These are phyloP conservation scores for Annona cherimola DNA, from an alignment of 164 flowering plant species.

Conservation along the genomic window DNA sequence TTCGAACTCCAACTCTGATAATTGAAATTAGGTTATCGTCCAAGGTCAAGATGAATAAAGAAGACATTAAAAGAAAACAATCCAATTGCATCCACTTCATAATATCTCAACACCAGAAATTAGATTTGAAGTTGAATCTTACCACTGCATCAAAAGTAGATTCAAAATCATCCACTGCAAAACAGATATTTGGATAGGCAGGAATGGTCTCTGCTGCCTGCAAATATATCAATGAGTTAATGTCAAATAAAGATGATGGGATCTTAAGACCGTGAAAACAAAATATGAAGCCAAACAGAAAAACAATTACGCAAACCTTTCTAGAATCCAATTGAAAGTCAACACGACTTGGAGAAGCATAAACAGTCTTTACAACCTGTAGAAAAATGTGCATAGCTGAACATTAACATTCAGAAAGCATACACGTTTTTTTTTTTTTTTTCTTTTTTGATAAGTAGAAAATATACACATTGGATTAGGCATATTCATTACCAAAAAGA, in stretches of 20 bases:
- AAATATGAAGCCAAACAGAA: neutral
- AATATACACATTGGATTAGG: no score
- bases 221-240: slow-evolving; percentile 9
- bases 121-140: slow-evolving; percentile 18
- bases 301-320: slow-evolving; percentile 45
- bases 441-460: no score
- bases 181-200: slow-evolving; percentile 98
- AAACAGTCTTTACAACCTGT: slow-evolving; percentile 93
- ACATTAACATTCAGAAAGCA: neutral
- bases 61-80: neutral
- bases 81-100: neutral
- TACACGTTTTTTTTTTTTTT: no score
- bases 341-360: slow-evolving; percentile 97
- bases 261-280: neutral
- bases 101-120: neutral
- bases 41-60: neutral
- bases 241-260: slow-evolving; percentile 1
- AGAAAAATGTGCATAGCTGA: neutral
- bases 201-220: slow-evolving; percentile 91
- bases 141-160: slow-evolving; percentile 98
- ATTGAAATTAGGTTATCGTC: no score
- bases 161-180: slow-evolving; percentile 97
- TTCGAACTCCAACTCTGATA: no score
- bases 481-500: no score
- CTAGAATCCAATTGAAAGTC: slow-evolving; percentile 89